phyloP scores from a whole-genome alignment of 305 asterid species.

The Solanum hybrid region DNA sequence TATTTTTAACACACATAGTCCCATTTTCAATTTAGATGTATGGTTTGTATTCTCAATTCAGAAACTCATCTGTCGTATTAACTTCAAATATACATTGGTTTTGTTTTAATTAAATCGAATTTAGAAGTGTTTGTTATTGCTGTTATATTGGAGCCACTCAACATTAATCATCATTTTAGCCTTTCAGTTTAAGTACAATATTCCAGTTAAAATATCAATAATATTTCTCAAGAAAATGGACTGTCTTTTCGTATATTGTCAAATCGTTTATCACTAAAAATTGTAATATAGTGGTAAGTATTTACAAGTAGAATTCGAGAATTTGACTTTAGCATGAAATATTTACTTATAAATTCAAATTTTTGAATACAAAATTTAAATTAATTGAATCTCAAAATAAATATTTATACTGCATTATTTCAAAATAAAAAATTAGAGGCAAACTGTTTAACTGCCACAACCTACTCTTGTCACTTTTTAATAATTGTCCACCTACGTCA shows the following conservation, averaged over 20 bases:
- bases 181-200: background rate
- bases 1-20: background rate
- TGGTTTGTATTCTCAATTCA: background rate
- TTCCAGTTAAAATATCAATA: background rate
- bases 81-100: background rate
- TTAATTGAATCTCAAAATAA: background rate
- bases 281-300: background rate
- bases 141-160: background rate
- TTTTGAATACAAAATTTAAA: background rate
- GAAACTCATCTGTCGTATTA: background rate
- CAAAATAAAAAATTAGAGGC: background rate
- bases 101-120: background rate
- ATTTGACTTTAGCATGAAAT: background rate
- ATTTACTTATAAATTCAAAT: background rate
- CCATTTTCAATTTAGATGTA: background rate
- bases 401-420: background rate
- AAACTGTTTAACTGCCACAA: background rate
- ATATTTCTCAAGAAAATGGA: background rate
- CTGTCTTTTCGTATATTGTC: background rate
- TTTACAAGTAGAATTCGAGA: too few relatives aligned
- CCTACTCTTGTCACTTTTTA: background rate
- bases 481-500: conserved; percentile 4
- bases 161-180: background rate
- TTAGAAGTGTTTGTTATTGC: background rate
- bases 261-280: background rate